These are phyloP conservation scores for Citrus mangshanensis DNA, from an alignment of 345 rosid genomes.

Conservation along the genomic window DNA sequence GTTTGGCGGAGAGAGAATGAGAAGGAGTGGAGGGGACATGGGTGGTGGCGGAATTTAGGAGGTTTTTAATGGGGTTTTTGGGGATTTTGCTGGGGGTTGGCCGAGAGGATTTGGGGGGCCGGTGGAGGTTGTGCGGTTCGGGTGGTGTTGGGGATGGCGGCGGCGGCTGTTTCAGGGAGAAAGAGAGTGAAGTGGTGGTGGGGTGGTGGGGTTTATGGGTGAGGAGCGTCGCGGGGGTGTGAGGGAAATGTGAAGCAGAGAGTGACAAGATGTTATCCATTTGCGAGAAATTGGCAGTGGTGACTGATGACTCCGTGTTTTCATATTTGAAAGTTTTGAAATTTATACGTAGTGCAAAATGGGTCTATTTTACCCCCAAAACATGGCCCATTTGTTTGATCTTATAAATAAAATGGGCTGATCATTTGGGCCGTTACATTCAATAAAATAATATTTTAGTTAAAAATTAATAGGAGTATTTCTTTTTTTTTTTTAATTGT, in stretches of 20 bases:
- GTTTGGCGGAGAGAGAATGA: constrained; percentile 53
- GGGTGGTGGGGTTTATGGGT: constrained; percentile 12
- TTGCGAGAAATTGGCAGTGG: not conserved
- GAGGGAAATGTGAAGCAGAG: constrained; percentile 45
- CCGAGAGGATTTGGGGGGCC: constrained; percentile 52
- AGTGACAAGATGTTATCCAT: constrained; percentile 38
- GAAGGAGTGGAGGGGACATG: constrained; percentile 17
- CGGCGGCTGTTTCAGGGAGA: constrained; percentile 46
- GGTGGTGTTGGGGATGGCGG: constrained; percentile 36
- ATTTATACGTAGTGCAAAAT: too few species aligned
- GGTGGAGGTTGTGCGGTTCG: constrained; percentile 46
- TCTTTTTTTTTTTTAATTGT: too few species aligned
- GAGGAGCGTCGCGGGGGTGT: constrained; percentile 35
- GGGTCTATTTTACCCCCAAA: too few species aligned
- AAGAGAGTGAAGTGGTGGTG: constrained; percentile 33
- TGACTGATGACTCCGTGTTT: too few species aligned
- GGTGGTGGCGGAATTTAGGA: constrained; percentile 28
- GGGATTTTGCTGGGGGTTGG: constrained; percentile 28
- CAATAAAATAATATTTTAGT: too few species aligned
- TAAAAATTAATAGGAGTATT: too few species aligned
- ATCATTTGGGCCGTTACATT: too few species aligned
- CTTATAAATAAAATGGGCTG: too few species aligned
- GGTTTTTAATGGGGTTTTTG: constrained; percentile 60
- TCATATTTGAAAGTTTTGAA: too few species aligned
- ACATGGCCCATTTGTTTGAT: too few species aligned